A percentile compares a stretch with the other conserved stretches of the same genome.
These are phyloP conservation scores for Pelomyxa schiedti DNA, from an alignment of 78 protist genomes.

Conservation along the genomic window DNA sequence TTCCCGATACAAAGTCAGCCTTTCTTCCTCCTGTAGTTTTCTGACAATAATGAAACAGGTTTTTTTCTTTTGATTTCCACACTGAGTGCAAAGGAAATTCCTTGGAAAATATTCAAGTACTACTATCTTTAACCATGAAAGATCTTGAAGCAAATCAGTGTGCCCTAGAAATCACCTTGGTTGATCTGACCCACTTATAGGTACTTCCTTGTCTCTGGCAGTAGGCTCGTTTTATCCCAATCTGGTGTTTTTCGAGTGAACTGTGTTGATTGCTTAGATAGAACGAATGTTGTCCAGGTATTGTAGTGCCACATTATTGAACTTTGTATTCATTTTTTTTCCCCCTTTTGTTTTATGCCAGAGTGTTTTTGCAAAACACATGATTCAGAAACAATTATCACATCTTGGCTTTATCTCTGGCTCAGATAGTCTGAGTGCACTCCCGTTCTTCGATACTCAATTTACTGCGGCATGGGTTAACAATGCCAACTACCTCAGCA, in stretches of 20 bases:
- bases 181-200: neutral
- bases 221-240: slow-evolving; percentile 15
- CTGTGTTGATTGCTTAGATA: slow-evolving; percentile 88
- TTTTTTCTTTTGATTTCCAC: slow-evolving; percentile 47
- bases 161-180: neutral
- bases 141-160: too few species aligned
- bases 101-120: neutral
- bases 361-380: neutral
- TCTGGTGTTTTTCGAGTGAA: slow-evolving; percentile 72
- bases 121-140: neutral
- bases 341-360: neutral
- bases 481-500: slow-evolving; percentile 49
- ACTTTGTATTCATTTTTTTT: neutral
- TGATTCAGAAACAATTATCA: neutral
- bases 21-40: neutral
- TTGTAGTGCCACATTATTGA: neutral
- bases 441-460: slow-evolving; percentile 6
- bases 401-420: neutral
- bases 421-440: neutral
- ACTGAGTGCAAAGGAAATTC: slow-evolving; percentile 31
- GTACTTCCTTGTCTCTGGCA: neutral
- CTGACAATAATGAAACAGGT: neutral
- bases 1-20: neutral
- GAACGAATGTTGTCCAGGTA: slow-evolving; percentile 87
- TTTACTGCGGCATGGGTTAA: slow-evolving; percentile 55